Conservation (phyloP, 2,329 filamentous ascomycete genomes). For the Periconia digitata region DNA sequence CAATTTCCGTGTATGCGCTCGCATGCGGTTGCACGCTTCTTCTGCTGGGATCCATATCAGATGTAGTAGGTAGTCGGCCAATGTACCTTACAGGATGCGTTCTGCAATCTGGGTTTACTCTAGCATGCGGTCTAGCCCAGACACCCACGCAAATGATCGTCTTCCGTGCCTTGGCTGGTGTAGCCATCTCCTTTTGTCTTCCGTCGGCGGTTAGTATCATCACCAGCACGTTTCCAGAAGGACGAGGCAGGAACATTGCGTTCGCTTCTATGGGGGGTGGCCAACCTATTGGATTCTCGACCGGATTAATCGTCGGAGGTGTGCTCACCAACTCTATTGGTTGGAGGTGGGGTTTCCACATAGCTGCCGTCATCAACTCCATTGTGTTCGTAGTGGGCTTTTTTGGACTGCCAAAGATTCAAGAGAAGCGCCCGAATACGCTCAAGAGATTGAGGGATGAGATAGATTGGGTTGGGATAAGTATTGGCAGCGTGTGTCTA, state of each 20-base stretch:
- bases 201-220: conserved; percentile 55
- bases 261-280: conserved; percentile 55
- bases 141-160: conserved; percentile 47
- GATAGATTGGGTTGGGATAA: conserved; percentile 58
- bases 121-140: conserved; percentile 47
- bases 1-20: conserved; percentile 43
- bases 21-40: conserved; percentile 54
- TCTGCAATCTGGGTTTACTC: conserved; percentile 48
- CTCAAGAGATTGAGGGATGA: conserved; percentile 42
- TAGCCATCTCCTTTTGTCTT: conserved; percentile 52
- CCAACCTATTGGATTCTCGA: conserved; percentile 54
- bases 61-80: conserved; percentile 52
- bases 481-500: conserved; percentile 50
- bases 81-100: conserved; percentile 52
- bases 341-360: conserved; percentile 57
- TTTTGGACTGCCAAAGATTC: conserved; percentile 41
- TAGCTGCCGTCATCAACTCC: conserved; percentile 48
- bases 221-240: conserved; percentile 50
- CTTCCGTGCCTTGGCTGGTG: conserved; percentile 50
- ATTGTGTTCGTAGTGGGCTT: conserved; percentile 43
- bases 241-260: conserved; percentile 53
- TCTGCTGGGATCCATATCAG: conserved; percentile 53
- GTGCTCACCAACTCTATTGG: conserved; percentile 52
- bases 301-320: conserved; percentile 56
- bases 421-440: conserved; percentile 24